Base-by-base conservation (phyloP, 2,329 filamentous ascomycete species). In the Diplodia corticola region DNA sequence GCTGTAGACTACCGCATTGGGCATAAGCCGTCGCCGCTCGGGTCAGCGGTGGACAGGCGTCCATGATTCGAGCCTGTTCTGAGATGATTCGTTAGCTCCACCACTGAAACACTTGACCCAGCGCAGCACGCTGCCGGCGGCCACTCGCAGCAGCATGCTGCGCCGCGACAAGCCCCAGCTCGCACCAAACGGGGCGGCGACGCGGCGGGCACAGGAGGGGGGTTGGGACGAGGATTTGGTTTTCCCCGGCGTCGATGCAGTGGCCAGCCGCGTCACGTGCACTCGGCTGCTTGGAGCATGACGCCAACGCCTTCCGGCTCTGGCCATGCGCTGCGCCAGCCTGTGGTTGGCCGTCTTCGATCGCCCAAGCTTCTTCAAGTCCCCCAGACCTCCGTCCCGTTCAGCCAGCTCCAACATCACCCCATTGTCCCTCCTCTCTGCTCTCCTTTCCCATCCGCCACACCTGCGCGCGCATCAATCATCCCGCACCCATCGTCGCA, bases 341-440 rank as follows among this genome's bases (percentile, higher is more conserved):
- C 49, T 30, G 9, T 28, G 24, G 24, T 30, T 30, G 49, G 51
- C 51, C 30, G 51, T 22, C 15, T 17, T 22, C 54, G 35, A 44
- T 55, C 61, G 61, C 63, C 63, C 50, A 49, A 55, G 63, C 50
- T 64, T 46, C 60, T 51, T 53, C 48, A 51, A 64, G 60, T 44
- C 40, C 35, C 46, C 46, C 44, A 54, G 50, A 48, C 49, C 50
- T 49, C 44, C 63, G 37, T 61, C 63, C 60, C 60, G 48, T 26
- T 44, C 61, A 64, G 61, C 63, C 50, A 55, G 35, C 37, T 64
- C 44, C 63, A 55, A 50, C 63, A 55, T 40, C 30, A 53, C 49
- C 24, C 26, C 50, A 53, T 64, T 64, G 33, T 51, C 22, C 26
- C 49, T 54, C 49, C 22, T 7, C 24, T 35, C 63, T 15, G 9